Base-by-base conservation (phyloP, 495 filamentous ascomycete genomes). In the Halenospora varia region DNA sequence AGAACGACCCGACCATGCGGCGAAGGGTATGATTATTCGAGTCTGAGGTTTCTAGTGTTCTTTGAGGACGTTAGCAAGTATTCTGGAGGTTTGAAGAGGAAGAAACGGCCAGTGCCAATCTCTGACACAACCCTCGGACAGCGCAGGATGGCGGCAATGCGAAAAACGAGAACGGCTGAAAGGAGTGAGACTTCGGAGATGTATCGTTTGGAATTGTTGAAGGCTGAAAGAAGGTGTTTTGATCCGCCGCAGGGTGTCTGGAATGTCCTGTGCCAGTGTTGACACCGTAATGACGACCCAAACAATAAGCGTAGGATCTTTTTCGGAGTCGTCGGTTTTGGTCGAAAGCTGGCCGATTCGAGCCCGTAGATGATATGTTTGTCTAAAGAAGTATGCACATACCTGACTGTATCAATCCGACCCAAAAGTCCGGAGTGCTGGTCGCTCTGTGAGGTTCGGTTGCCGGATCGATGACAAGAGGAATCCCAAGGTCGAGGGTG, bases 1-100 rank as follows among this genome's bases (percentile, higher is more conserved):
- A 60, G 48, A 41, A 56, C 54, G 41, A 62, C 25, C 54, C 59
- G 49, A 62, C 62, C 62, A 65, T 65, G 62, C 62, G 50, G 53
- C 48, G 62, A 46, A 23, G 41, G 25, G 17, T 15, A 47, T 35
- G 20, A 42, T 44, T 20, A 17, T 13, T 47, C 48, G 55, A 59
- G 58, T 49, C 45, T 54, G 47, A 6, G 8, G 47, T 24, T 10
- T 49, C 19, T 19, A n/a, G 22, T 10, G 22, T 8, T 24, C 23
- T 25, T 49, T 10, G 23, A 25, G 20, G 25, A 24, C 2, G 47
- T 49, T n/a, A 49, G 47, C 47, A 25, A 25, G 10, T 23, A 49
- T 49, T 49, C 47, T 9, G 20, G 19, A 6, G 19, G 6, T 49
- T 25, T n/a, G n/a, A n/a, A n/a, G 47, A 24, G 6, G 11, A 6